Evolutionary conservation across 192 early-diverging fungal species (phyloP).

Genomic region (Entophlyctis helioformis): DNA sequence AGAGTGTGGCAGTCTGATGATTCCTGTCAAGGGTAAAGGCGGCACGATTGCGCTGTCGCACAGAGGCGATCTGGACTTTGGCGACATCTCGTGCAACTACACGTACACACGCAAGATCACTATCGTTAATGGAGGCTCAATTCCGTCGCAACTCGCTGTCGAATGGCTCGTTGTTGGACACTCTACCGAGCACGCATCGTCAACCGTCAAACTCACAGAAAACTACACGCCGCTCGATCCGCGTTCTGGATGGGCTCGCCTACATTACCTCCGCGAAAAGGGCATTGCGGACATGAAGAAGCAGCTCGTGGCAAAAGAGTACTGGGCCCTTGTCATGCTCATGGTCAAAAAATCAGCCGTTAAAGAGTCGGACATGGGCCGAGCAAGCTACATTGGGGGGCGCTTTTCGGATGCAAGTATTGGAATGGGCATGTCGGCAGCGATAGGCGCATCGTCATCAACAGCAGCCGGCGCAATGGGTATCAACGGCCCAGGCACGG

Average conservation of each 20-base stretch:
- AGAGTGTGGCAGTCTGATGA: slow-evolving; percentile 24
- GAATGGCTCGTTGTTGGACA: slow-evolving; percentile 52
- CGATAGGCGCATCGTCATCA: no score
- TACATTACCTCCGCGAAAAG: slow-evolving; percentile 23
- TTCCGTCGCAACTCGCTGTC: slow-evolving; percentile 31
- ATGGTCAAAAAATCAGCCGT: slow-evolving; percentile 28
- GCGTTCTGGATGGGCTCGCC: slow-evolving; percentile 38
- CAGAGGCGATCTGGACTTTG: slow-evolving; percentile 45
- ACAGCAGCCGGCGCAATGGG: no score
- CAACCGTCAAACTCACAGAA: slow-evolving; percentile 29
- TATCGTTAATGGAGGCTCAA: slow-evolving; percentile 42
- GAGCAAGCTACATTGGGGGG: no score
- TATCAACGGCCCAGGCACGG: no score
- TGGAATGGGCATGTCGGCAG: no score
- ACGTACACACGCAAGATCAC: slow-evolving; percentile 36
- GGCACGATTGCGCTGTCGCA: slow-evolving; percentile 43
- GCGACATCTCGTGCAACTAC: slow-evolving; percentile 47
- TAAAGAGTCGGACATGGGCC: slow-evolving; percentile 7
- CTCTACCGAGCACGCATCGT: slow-evolving; percentile 13
- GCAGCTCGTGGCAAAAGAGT: slow-evolving; percentile 22
- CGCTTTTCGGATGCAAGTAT: no score
- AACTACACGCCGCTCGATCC: slow-evolving; percentile 40
- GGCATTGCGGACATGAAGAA: slow-evolving; percentile 7
- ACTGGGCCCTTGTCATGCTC: slow-evolving; percentile 12
- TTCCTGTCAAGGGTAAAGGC: slow-evolving; percentile 40